A percentile compares a stretch with the other conserved stretches of the same genome.
phyloP scores from a whole-genome alignment of 192 early-diverging fungal genomes.

The Backusella tuberculispora region DNA sequence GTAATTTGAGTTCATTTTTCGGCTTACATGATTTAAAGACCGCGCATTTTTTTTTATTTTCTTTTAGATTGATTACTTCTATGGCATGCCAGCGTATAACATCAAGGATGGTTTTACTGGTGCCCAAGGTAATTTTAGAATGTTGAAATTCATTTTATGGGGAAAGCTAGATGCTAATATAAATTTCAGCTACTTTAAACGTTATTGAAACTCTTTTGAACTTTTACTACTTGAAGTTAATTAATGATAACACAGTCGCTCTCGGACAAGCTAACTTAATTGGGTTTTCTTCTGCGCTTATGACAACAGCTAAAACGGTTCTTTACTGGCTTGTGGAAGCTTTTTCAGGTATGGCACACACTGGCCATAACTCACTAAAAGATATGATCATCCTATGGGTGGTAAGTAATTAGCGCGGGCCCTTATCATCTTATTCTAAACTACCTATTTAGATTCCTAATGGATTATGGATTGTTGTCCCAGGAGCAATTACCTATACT shows the following conservation, averaged over 20 bases:
- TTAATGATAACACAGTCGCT: not conserved
- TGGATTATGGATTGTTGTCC: constrained; percentile 41
- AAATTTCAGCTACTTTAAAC: constrained; percentile 31
- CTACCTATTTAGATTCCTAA: constrained; percentile 35
- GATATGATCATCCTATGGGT: constrained; percentile 29
- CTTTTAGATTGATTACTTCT: constrained; percentile 39
- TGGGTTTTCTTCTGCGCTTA: constrained; percentile 30
- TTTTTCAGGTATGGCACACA: constrained; percentile 36
- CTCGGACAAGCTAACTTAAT: constrained; percentile 29
- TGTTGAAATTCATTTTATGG: not conserved
- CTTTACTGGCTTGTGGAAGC: constrained; percentile 40
- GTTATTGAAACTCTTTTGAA: constrained; percentile 35
- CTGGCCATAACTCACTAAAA: constrained; percentile 29
- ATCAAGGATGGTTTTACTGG: constrained; percentile 40
- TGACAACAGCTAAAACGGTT: constrained; percentile 38
- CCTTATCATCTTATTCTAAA: not conserved
- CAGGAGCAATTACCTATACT: constrained; percentile 19
- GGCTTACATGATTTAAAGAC: not conserved
- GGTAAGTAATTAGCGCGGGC: constrained; percentile 10
- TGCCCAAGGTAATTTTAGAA: constrained; percentile 35
- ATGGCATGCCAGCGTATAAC: constrained; percentile 35
- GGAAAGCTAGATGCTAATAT: not conserved
- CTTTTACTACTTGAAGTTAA: constrained; percentile 28
- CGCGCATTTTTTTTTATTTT: not conserved
- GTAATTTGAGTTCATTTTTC: not conserved